Base-by-base conservation (phyloP, 345 rosid species). In the Gossypium longicalyx region DNA sequence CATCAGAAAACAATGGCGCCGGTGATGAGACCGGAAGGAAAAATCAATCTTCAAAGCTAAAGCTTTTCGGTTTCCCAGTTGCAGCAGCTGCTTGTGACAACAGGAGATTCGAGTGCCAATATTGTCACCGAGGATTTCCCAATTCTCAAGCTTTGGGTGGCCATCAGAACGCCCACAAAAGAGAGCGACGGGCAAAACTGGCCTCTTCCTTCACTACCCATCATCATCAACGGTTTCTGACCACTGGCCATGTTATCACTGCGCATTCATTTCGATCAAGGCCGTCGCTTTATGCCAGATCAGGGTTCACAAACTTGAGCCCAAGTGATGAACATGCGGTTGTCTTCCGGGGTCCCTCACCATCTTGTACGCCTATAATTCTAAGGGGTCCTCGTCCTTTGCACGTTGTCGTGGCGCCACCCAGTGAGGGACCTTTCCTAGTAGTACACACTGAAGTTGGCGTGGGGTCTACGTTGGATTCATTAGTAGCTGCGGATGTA, bases 231-330 rank as follows among this genome's bases (percentile, higher is more conserved):
- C 52, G 61, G 67, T 41, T 47, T 16, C 3, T 47, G 47, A 16
- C 80, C 44, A 19, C 68, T 22, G 60, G 54, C 25, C 62, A 49
- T 0, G 4, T 57, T 52, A 72, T 70, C 61, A 53, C 61, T 3
- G 48, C 48, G 12, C 73, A 67, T 77, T 68, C 76, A 27, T 71
- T 67, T 19, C 66, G 61, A 72, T 56, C 80, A 49, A 59, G 48
- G 10, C 59, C 52, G 34, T 25, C 19, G 19, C 12, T 25, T 27
- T 29, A 49, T 49, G 45, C 17, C 2, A 64, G 60, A 22, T 20
- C 61, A 10, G 69, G 76, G 22, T 51, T 43, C 2, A 25, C 72
- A 5, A 29, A 22, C 73, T 2, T 27, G 22, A 1, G 9, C 45
- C 10, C 10, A 45, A 9, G 34, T 34, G 22, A 60, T 49, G 15